Evolutionary conservation across 257 asterid genomes (phyloP), one percentile per base, ranked within the genome.

Genomic region (Cordia subcordata): DNA sequence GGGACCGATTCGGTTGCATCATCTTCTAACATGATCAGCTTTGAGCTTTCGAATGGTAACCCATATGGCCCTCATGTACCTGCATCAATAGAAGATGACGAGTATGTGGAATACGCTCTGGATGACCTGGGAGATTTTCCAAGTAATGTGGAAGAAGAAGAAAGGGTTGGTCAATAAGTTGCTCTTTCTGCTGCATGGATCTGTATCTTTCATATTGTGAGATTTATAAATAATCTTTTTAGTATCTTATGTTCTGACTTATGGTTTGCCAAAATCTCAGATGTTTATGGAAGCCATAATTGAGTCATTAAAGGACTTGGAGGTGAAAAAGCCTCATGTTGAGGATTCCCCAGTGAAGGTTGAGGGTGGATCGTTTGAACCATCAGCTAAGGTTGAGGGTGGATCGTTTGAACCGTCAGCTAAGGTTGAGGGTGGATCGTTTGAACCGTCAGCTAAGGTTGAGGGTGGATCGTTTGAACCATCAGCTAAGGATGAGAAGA

Each of bases 211-310:
- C 46, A 46, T 49, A 46, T 49, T 49, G 9, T 49, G 54, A 8
- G 15, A 15, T 13, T 15, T 45, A 10, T 15, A 13, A 15, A 9
- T 8, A 8, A 45, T 45, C 6, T 4, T 9, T 9, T 14, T 49
- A 11, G 13, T 17, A 17, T 16, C 12, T 18, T 18, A 11, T 17
- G 10, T 17, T 8, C 33, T 67, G 47, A 38, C 61, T 33, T 54
- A 33, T 38, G 19, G 9, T 27, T 57, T 58, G 49, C 63, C 49
- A 33, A 60, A 67, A 68, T 71, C 39, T 64, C 79, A 91, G 98
- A 91, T 91, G 98, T 35, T 87, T 53, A 83, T 80, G 90, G 78
- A 75, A 71, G 98, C 98, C 0, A 72, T 91, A 61, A 74, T 82
- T 4, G 84, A 81, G 82, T 91, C 98, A 13, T 78, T 91, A 53